Conservation (phyloP, 2,329 filamentous ascomycete genomes). For the Xylariales sp. region DNA sequence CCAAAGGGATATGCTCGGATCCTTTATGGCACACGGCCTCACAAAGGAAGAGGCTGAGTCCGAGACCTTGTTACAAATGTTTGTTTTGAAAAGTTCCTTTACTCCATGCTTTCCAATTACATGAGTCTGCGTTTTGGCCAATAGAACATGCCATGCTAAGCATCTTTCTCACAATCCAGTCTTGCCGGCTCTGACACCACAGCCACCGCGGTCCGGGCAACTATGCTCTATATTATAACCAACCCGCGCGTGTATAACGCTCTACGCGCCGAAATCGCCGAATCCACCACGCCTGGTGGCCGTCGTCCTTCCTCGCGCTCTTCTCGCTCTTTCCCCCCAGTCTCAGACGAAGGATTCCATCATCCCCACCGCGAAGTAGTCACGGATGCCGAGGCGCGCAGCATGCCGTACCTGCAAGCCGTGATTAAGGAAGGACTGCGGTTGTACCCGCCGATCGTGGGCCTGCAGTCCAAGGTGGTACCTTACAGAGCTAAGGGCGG, state of each 20-base stretch:
- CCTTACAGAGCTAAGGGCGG: too few relatives aligned
- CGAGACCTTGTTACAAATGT: not conserved
- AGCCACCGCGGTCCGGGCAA: slow-evolving; percentile 9
- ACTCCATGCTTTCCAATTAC: too few relatives aligned
- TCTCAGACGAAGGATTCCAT: too few relatives aligned
- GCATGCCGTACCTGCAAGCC: slow-evolving; percentile 2
- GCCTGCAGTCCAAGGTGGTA: slow-evolving; percentile 9
- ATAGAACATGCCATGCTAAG: too few relatives aligned
- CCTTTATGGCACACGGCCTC: not conserved
- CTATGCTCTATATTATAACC: slow-evolving; percentile 10
- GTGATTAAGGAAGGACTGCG: slow-evolving; percentile 10
- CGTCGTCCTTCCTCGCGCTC: slow-evolving; percentile 9
- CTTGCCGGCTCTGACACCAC: slow-evolving; percentile 11
- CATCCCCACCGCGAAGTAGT: too few relatives aligned
- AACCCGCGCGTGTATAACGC: slow-evolving; percentile 9
- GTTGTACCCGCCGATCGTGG: slow-evolving; percentile 7
- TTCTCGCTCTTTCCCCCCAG: too few relatives aligned
- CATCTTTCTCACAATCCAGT: too few relatives aligned
- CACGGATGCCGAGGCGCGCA: not conserved
- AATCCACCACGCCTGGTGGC: slow-evolving; percentile 7
- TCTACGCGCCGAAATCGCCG: slow-evolving; percentile 9
- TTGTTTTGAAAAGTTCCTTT: too few relatives aligned
- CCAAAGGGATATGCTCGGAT: not conserved
- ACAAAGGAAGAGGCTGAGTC: not conserved
- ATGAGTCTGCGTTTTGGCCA: too few relatives aligned